Percentiles rank a stretch among this genome's conserved stretches.
Conservation (phyloP, 352 stramenopile genomes). For the Globisporangium middletonii region DNA sequence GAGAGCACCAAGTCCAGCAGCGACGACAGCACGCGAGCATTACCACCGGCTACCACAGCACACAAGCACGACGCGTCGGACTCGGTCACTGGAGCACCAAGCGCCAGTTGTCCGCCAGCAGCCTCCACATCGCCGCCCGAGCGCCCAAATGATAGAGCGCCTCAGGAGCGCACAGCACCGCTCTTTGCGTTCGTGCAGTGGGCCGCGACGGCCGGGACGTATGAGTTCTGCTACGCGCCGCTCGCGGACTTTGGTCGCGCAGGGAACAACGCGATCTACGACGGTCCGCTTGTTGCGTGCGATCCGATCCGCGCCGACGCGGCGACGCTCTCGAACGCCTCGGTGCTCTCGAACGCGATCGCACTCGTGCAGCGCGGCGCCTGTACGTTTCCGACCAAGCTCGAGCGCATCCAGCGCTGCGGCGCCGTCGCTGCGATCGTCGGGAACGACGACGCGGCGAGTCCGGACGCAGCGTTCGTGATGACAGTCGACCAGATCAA, state of each 20-base stretch:
- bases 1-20: neutral
- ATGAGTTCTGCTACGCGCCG: slow-evolving; percentile 47
- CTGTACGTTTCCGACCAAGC: slow-evolving; percentile 65
- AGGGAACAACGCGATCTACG: slow-evolving; percentile 31
- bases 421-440: slow-evolving; percentile 58
- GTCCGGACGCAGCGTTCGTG: slow-evolving; percentile 52
- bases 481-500: slow-evolving; percentile 70
- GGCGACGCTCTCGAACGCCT: slow-evolving; percentile 28
- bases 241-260: slow-evolving; percentile 57
- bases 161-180: slow-evolving; percentile 7
- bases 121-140: neutral
- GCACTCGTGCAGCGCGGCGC: slow-evolving; percentile 49
- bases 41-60: too few species aligned
- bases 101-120: neutral
- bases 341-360: slow-evolving; percentile 27
- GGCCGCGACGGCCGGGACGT: slow-evolving; percentile 33
- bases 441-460: slow-evolving; percentile 48
- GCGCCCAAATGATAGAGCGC: neutral
- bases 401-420: slow-evolving; percentile 50
- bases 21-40: neutral
- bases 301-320: slow-evolving; percentile 44
- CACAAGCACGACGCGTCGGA: too few species aligned
- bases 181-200: slow-evolving; percentile 72
- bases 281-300: slow-evolving; percentile 33
- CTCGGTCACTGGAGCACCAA: neutral